Base-by-base conservation (phyloP, 371 early-diverging fungal genomes). In the Lichtheimia hyalospora region DNA sequence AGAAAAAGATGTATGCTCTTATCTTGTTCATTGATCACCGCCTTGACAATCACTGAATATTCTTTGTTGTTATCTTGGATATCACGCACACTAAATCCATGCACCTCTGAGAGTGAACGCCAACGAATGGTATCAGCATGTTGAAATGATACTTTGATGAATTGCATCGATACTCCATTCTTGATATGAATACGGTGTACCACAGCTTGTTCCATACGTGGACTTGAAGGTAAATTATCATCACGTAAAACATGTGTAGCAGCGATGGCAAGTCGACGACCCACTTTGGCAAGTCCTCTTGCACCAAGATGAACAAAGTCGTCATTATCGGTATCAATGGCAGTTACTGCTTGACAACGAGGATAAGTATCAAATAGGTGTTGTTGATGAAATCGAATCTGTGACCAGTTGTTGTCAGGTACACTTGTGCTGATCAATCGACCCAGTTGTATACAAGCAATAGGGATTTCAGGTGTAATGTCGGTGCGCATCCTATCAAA, bases 281-380 rank as follows among this genome's bases (percentile, higher is more conserved):
- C 79, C 0, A 75, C 49, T 21, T 34, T 57, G 1, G 28, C 6
- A 1, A 74, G 25, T 16, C 70, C 74, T 1, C n/a, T 20, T 3
- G 67, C 69, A 8, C 73, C 70, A 1, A 79, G n/a, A 52, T 79
- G 79, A 15, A 79, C 34, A 7, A 58, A 54, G 46, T 79, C 79
- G 46, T 75, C 75, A 51, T 75, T 57, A 2, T 49, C 49, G n/a
- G 60, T 59, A 34, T 73, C 76, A 0, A 79, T 39, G 5, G 66
- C 67, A 10, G 75, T 49, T 0, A 78, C 68, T 28, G 58, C 46
- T n/a, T 39, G 39, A 8, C 27, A 15, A 5, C 21, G 49, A 6
- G 21, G 23, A 54, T 10, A 18, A 4, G 46, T 49, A 48, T 48
- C 54, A 46, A 46, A 59, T 25, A 27, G n/a, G 18, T 49, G 23